Evolutionary conservation across 164 flowering plant genomes (phyloP), one percentile per base, ranked within the genome.

Genomic region (Vitis labrusca): DNA sequence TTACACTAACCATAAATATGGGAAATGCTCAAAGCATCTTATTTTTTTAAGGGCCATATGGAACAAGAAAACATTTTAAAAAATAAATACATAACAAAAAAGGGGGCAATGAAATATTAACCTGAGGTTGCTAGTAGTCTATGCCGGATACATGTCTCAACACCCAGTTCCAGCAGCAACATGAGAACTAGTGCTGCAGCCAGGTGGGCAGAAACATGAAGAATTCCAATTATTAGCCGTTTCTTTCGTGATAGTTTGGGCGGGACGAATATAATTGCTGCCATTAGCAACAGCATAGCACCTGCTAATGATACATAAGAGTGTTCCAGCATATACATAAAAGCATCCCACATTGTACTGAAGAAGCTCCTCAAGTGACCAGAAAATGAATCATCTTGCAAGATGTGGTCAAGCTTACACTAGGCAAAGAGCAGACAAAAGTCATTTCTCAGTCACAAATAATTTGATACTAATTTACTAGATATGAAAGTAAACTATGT

Each of bases 201-300:
- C 68, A 96, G 82, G 79, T 96, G 99, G 37, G 97, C 92, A 73
- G 86, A 82, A 79, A 91, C 93, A 81, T 96, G 99, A 75, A 96
- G 90, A 63, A 88, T 16, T 58, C 97, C 99, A 72, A 96, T 85
- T 5, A 89, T 54, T 17, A 73, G 79, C 23, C 89, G 82, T 69
- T 84, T 90, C 85, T 90, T 96, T 69, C 87, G 83, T 37, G 99
- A 92, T 48, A 88, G 70, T 89, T 91, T 91, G 51, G 95, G 78
- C n/a, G 99, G 99, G 48, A 92, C 91, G 74, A 96, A 93, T 49
- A 71, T 29, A 74, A 84, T 69, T 47, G 99, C 90, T 54, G 78
- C 64, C 49, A 86, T 74, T 29, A 93, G 82, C 76, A 92, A 78
- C 27, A 84, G 37, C 66, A 93, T 9, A 55, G 83, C 84, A 78